Evolutionary conservation across 495 filamentous ascomycete species (phyloP), one percentile per base, ranked within the genome.

Genomic region (Thozetella sp.): DNA sequence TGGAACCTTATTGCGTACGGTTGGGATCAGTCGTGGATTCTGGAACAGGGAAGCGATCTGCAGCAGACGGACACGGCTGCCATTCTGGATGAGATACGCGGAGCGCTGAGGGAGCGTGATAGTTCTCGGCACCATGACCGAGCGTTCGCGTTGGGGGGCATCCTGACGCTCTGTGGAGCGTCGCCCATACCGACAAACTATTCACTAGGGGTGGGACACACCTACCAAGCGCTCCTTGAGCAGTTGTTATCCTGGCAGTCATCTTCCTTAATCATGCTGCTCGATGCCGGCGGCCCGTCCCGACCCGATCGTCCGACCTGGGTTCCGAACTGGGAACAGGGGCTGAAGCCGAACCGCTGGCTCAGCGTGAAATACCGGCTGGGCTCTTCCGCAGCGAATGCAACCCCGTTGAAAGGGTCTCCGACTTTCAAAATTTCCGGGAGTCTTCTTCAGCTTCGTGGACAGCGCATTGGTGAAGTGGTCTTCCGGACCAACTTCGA

Each of bases 271-370:
- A 54, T 62, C 22, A 25, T 63, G 55, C 51, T 57, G 9, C 45
- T 58, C 6, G 56, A 58, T 50, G 53, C 55, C 22, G 55, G 51
- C 22, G 19, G 15, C 52, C n/a, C n/a, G n/a, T 22, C 24, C n/a
- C 22, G 25, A 22, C 4, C n/a, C 9, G 27, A 46, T 22, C 25
- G 23, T 22, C n/a, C 54, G 0, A 56, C 59, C 2, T 61, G 59
- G 59, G 46, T 61, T 20, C 59, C 59, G 12, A 54, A 61, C 25
- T 61, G n/a, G 54, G 54, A 53, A 19, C 24, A 53, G 25, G 9
- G 46, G 24, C 4, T 27, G 56, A 3, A n/a, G n/a, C 56, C 56
- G 27, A 40, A 27, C 1, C 25, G 6, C 3, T 58, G 56, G 56
- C 56, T 58, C 3, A 58, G 25, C 0, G 37, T 30, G 17, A 40